Conservation (phyloP, 139 green algal genomes). For the Spirogloea muscicola region DNA sequence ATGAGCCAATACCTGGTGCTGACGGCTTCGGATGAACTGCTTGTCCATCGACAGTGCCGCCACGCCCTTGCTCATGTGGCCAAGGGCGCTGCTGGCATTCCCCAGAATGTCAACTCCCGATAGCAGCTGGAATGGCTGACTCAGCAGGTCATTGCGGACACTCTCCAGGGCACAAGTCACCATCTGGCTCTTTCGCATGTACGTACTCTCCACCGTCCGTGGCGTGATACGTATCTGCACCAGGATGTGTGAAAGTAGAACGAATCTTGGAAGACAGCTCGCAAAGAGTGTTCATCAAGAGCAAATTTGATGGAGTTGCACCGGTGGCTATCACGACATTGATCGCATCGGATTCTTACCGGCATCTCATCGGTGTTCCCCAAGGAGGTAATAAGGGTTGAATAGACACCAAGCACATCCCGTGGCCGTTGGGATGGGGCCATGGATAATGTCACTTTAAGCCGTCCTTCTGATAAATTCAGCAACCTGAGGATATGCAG, state of each 20-base stretch:
- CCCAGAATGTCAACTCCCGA: slow-evolving; percentile 39
- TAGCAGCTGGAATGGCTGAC: slow-evolving; percentile 46
- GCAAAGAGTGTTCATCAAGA: too few species aligned
- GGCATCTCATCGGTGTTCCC: slow-evolving; percentile 42
- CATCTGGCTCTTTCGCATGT: slow-evolving; percentile 34
- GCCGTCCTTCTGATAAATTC: slow-evolving; percentile 14
- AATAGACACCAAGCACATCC: slow-evolving; percentile 31
- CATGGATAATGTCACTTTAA: slow-evolving; percentile 35
- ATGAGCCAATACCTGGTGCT: slow-evolving; percentile 15
- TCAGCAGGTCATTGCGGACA: slow-evolving; percentile 37
- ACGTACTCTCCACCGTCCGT: slow-evolving; percentile 2
- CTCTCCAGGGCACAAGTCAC: neutral
- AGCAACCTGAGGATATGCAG: too few species aligned
- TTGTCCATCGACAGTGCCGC: slow-evolving; percentile 47
- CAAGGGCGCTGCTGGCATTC: slow-evolving; percentile 26
- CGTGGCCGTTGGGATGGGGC: slow-evolving; percentile 31
- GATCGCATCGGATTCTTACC: slow-evolving; percentile 14
- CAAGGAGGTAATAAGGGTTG: slow-evolving; percentile 29
- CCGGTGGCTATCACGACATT: too few species aligned
- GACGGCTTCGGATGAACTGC: slow-evolving; percentile 46
- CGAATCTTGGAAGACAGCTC: too few species aligned
- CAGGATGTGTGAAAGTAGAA: too few species aligned
- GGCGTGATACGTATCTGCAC: slow-evolving; percentile 20
- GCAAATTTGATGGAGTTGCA: too few species aligned
- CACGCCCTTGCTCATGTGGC: slow-evolving; percentile 34